Evolutionary conservation across 2,329 filamentous ascomycete species (phyloP), one percentile per base, ranked within the genome.

Genomic region (Diaporthe ampelina): DNA sequence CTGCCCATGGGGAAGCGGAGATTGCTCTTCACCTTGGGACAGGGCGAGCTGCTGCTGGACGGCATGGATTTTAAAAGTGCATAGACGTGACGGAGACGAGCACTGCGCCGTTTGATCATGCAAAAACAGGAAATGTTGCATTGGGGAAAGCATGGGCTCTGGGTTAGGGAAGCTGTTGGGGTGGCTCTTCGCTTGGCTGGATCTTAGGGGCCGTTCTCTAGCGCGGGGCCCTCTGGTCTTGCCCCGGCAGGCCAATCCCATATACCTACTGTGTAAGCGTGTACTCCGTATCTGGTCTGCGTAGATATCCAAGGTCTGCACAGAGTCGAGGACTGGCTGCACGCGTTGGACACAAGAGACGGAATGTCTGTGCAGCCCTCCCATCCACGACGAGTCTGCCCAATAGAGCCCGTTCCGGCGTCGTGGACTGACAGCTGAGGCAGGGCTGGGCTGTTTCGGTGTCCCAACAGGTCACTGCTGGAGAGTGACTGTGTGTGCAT

Each of bases 81-180:
- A 32, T 29, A 9, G 58, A 35, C 40, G 43, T 24, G 45, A 65
- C 29, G 61, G 21, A 32, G n/a, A 54, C 24, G 48, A 54, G 19
- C 3, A 67, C 24, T 13, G 21, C 29, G 29, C 35, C 6, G 45
- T 24, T 37, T 26, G 2, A 17, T 52, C 7, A 26, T 67, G 61
- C 45, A 19, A 68, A 4, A 37, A 26, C 29, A 35, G 19, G 9
- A 24, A 19, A 6, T 24, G 48, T 54, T 54, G 63, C 48, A 54
- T 40, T 21, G n/a, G 45, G 21, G 11, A 68, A 54, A 68, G 63
- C 48, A 68, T 68, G 63, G 63, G 45, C 15, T 68, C 63, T 68
- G 63, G 63, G 63, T 68, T 68, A 68, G 63, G 63, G 63, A 68
- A 68, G 63, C 63, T 68, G 48, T 54, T 54, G 45, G 45, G 63